Evolutionary conservation across 2,329 filamentous ascomycete genomes (phyloP).

Genomic region (Scedosporium dehoogii): DNA sequence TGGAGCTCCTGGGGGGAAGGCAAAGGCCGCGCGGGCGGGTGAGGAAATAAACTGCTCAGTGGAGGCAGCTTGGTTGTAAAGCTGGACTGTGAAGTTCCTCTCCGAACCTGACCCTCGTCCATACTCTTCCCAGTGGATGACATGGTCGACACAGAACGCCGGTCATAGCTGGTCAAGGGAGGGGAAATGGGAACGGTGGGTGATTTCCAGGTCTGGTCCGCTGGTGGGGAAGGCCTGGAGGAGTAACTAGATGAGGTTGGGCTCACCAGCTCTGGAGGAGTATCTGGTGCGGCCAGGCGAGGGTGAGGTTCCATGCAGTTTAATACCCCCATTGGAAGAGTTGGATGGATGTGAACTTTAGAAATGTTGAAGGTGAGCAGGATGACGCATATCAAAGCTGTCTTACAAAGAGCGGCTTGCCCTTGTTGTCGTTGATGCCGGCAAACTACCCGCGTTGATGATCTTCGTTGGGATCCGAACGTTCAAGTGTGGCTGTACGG

Average conservation of each 20-base stretch:
- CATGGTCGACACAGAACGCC: conserved; percentile 21
- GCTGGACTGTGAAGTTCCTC: conserved; percentile 19
- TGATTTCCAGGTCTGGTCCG: conserved; percentile 35
- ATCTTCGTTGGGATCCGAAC: conserved; percentile 5
- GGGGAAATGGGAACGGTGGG: conserved; percentile 32
- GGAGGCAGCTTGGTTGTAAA: conserved; percentile 42
- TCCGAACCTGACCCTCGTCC: conserved; percentile 24
- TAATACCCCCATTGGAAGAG: conserved; percentile 46
- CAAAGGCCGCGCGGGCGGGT: conserved; percentile 11
- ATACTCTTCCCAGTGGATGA: conserved; percentile 25
- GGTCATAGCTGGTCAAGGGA: conserved; percentile 49
- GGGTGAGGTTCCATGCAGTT: conserved; percentile 38
- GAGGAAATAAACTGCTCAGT: conserved; percentile 45
- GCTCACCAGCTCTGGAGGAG: conserved; percentile 44
- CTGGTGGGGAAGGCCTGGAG: conserved; percentile 29
- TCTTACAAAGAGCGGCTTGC: conserved; percentile 2
- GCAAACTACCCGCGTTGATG: conserved; percentile 4
- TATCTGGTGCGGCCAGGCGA: conserved; percentile 40
- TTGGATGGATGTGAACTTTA: conserved; percentile 8
- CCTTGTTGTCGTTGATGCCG: conserved; percentile 3
- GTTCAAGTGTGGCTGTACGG: conserved; percentile 5
- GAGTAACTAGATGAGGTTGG: conserved; percentile 38
- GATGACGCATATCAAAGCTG: conserved; percentile 4
- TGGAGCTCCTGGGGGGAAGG: conserved; percentile 28
- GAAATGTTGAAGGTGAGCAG: neutral